Evolutionary conservation across 2,329 filamentous ascomycete species (phyloP), one percentile per base, ranked within the genome.

Genomic region (Hypocreales sp.): DNA sequence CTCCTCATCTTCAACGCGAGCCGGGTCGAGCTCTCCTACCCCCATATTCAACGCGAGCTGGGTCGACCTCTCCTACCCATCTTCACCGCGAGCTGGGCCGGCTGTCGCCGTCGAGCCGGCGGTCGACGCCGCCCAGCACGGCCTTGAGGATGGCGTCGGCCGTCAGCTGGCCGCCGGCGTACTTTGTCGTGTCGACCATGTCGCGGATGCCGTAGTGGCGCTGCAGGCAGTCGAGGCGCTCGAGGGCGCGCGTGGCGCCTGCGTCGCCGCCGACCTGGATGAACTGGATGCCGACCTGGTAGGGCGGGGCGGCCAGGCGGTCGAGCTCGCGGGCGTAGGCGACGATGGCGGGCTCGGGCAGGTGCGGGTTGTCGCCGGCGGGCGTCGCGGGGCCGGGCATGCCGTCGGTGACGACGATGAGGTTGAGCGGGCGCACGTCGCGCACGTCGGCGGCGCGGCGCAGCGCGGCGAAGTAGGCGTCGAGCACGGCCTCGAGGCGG

Each of bases 351-450:
- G 60, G 61, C 48, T 86, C 79, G 0, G 79, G 72, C 12, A 26
- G n/a, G 20, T 31, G 23, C 20, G 30, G 26, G 20, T 28, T 31
- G 5, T 6, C 6, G 37, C 92, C 81, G 46, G 94, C 84, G 1
- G 64, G 73, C 10, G 17, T 7, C 7, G 4, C 11, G 20, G 30
- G 30, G 4, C 30, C 30, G 1, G 90, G 74, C 22, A 63, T 71
- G 5, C 90, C 90, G 47, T 95, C 87, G 0, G 90, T 95, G 44
- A 95, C 79, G 35, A 92, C 76, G 40, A 95, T 93, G 48, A 95
- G 66, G 45, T 94, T 94, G 25, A 93, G 58, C 1, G 84, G 83
- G 45, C 83, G 86, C 14, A 79, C 61, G 5, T 46, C 47, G 16
- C 54, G 48, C 1, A 49, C 32, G 10, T 54, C 50, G 4, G 61